phyloP scores from a whole-genome alignment of 192 early-diverging fungal genomes.

The Endogone sp. region DNA sequence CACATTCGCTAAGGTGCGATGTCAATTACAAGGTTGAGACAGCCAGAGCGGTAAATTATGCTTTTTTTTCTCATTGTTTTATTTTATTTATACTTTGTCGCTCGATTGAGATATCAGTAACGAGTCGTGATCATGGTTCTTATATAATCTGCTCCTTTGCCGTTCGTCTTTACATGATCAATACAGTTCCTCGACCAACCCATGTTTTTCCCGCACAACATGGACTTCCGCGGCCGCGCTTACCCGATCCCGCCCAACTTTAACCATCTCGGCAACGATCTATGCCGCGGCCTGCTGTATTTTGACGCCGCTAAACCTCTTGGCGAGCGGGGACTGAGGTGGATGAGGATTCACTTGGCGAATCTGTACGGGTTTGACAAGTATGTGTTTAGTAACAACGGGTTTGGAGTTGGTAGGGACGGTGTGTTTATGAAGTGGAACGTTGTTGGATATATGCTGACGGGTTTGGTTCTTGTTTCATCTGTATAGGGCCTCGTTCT shows the following conservation, averaged over 20 bases:
- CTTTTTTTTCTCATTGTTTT: not conserved
- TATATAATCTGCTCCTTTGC: not conserved
- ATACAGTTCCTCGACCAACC: conserved; percentile 75
- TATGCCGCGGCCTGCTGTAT: conserved; percentile 88
- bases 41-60: conserved; percentile 71
- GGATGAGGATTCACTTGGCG: conserved; percentile 96
- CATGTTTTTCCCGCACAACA: conserved; percentile 96
- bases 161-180: conserved; percentile 1
- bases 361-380: conserved; percentile 92
- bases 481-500: conserved; percentile 61
- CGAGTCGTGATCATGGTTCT: too few species aligned
- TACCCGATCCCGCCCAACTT: conserved; percentile 95
- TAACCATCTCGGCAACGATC: conserved; percentile 95
- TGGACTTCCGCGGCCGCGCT: conserved; percentile 97
- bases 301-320: conserved; percentile 81
- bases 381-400: conserved; percentile 19
- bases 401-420: not conserved
- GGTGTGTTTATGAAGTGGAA: too few species aligned
- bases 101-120: too few species aligned
- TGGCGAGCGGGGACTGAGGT: conserved; percentile 73
- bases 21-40: conserved; percentile 96
- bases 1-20: conserved; percentile 85
- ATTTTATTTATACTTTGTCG: not conserved
- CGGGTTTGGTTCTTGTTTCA: not conserved
- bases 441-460: too few species aligned